Evolutionary conservation across 306 rosid genomes (phyloP).

Genomic region (Cicer yamashitae): DNA sequence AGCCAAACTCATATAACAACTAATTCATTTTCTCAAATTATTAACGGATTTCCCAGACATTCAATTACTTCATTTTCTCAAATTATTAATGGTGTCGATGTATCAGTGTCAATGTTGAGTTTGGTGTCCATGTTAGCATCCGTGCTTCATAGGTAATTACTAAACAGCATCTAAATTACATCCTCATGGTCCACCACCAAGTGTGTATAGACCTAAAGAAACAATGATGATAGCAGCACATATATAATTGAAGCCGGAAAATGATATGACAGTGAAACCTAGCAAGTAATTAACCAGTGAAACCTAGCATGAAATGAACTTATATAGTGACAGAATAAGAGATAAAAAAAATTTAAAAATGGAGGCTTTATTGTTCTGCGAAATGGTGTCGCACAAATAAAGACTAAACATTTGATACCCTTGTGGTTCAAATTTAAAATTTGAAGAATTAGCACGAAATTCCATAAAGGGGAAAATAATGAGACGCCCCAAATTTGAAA

Average conservation of each 20-base stretch:
- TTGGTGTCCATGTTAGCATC: too few species aligned
- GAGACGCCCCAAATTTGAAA: constrained; percentile 28
- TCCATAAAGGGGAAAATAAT: neutral
- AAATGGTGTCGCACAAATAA: constrained; percentile 23
- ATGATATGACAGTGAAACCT: neutral
- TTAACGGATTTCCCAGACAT: too few species aligned
- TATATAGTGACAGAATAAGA: neutral
- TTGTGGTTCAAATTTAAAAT: constrained; percentile 10
- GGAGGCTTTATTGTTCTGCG: neutral
- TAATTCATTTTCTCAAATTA: too few species aligned
- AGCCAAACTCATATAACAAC: neutral
- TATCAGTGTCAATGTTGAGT: too few species aligned
- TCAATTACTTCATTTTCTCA: too few species aligned
- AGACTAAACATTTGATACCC: constrained; percentile 17
- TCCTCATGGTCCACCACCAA: constrained; percentile 27
- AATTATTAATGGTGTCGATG: too few species aligned
- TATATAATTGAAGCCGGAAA: constrained; percentile 27
- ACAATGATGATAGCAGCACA: constrained; percentile 18
- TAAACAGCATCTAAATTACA: constrained; percentile 28
- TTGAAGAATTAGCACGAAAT: constrained; percentile 22
- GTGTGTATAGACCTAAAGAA: constrained; percentile 4
- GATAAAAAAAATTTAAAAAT: neutral
- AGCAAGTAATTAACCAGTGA: neutral
- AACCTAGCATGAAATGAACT: constrained; percentile 4
- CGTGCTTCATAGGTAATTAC: too few species aligned